Conservation (phyloP, 441 rosid genomes). For the Populus hybrid region DNA sequence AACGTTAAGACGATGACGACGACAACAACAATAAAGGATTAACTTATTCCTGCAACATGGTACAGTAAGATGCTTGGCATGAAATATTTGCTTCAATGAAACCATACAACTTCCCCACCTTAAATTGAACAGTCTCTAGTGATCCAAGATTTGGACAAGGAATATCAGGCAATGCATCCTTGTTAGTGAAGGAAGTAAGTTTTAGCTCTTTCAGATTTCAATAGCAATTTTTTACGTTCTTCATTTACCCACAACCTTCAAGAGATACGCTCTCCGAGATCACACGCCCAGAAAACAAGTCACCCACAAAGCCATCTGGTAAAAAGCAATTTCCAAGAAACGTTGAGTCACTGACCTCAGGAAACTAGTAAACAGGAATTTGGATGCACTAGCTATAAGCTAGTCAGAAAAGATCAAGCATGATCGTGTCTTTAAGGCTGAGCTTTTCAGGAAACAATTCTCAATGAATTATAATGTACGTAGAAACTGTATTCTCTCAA, state of each 20-base stretch:
- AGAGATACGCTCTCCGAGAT: neutral
- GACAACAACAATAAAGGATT: no score
- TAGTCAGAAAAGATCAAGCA: no score
- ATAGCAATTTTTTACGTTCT: conserved; percentile 3
- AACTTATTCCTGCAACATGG: no score
- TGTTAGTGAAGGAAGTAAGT: neutral
- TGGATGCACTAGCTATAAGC: no score
- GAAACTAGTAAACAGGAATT: no score
- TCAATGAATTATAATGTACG: no score
- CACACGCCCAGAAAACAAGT: conserved; percentile 3
- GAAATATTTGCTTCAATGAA: neutral
- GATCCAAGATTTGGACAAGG: conserved; percentile 2
- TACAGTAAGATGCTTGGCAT: no score
- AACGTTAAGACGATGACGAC: no score
- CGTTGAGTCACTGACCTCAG: neutral
- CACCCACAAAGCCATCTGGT: neutral
- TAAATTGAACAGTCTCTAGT: conserved; percentile 2
- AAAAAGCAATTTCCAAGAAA: conserved; percentile 4
- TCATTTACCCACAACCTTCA: neutral
- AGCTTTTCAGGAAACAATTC: no score
- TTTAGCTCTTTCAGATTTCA: neutral
- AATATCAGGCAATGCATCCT: conserved; percentile 2
- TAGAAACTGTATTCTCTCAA: no score
- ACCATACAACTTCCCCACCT: neutral
- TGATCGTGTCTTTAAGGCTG: no score